Evolutionary conservation across 2,329 filamentous ascomycete species (phyloP).

Genomic region (Cytospora paraplurivora): DNA sequence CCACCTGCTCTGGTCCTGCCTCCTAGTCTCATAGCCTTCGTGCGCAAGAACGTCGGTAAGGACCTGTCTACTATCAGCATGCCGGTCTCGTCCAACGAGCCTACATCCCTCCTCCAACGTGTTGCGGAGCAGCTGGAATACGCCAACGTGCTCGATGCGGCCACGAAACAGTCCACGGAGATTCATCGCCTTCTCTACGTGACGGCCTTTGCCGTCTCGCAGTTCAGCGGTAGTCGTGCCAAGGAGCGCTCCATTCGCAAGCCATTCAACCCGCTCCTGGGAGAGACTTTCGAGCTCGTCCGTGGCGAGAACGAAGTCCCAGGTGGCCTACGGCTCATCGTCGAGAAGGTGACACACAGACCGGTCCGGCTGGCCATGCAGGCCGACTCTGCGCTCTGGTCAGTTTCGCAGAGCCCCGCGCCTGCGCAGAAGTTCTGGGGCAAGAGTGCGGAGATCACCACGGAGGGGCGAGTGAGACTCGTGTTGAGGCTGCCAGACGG

Average conservation of each 20-base stretch:
- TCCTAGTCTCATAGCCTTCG: conserved; percentile 88
- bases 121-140: conserved; percentile 92
- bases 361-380: conserved; percentile 93
- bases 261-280: conserved; percentile 95
- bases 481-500: conserved; percentile 67
- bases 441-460: conserved; percentile 92
- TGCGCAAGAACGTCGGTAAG: conserved; percentile 97
- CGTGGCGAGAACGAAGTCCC: conserved; percentile 74
- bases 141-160: conserved; percentile 77
- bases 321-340: conserved; percentile 83
- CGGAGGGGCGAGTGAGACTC: conserved; percentile 82
- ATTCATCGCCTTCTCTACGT: conserved; percentile 79
- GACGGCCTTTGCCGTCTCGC: conserved; percentile 86
- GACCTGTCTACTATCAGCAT: conserved; percentile 96
- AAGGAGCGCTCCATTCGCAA: conserved; percentile 93
- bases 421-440: conserved; percentile 99
- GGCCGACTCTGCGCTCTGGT: conserved; percentile 84
- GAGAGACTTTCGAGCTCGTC: conserved; percentile 92
- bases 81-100: conserved; percentile 96
- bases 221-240: conserved; percentile 77
- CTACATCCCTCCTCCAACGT: conserved; percentile 83
- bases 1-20: conserved; percentile 75
- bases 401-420: conserved; percentile 80
- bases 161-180: conserved; percentile 61
- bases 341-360: conserved; percentile 92